Evolutionary conservation across 345 rosid species (phyloP), one percentile per base, ranked within the genome.

Genomic region (Raphanus sativus): DNA sequence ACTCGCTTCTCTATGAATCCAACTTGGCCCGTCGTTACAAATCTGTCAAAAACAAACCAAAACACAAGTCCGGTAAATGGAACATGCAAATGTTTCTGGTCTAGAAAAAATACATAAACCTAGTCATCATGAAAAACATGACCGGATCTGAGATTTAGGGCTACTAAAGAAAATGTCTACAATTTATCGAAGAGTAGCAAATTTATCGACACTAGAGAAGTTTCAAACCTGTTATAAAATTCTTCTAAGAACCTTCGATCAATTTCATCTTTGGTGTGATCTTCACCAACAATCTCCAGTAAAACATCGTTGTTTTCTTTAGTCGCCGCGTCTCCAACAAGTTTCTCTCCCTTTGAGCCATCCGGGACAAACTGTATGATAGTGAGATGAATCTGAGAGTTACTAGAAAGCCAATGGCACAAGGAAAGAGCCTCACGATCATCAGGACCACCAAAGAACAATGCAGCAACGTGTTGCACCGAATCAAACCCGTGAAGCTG

Each of bases 391-490:
- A 85, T 81, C 48, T 83, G 84, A 38, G 85, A 75, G 65, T 90
- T 87, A 4, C 75, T 54, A 0, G 83, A 78, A 15, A 94, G 77
- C 80, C 93, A 82, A 67, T 76, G 85, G 73, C 94, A 84, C 29
- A 89, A 88, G 4, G 97, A 86, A 42, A 94, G 65, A 15, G 98
- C 98, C 83, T 94, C 98, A 8, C 97, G 87, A 71, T 94, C 96
- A 79, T 94, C 98, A 15, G 93, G 85, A 21, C 98, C 98, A 16
- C 94, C 96, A 6, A 94, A 94, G 75, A 94, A 94, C 80, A 91
- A 78, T 3, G 82, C 78, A 5, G 88, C 96, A 2, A 88, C 90
- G 7, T 86, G 84, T 62, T 91, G 98, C 25, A 85, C 81, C 0
- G 72, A 32, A 8, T 80, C 87, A 25, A 76, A 75, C 6, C 84